These are phyloP conservation scores for Xylariales sp. DNA, from an alignment of 2,329 filamentous ascomycete species.

Conservation along the genomic window DNA sequence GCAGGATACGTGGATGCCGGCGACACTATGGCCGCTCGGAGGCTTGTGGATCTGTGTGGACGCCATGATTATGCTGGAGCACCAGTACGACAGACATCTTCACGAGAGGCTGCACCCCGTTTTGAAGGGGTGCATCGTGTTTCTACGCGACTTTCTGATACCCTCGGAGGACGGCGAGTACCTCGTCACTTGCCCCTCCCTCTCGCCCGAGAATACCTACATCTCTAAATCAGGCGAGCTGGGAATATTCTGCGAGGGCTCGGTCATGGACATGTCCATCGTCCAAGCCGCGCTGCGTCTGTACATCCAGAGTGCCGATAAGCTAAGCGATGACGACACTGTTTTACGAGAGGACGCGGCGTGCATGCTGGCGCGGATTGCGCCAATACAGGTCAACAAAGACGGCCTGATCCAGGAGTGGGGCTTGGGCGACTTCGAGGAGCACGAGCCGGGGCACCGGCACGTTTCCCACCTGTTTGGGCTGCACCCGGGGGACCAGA, in stretches of 20 bases:
- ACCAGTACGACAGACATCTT: slow-evolving; percentile 9
- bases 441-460: slow-evolving; percentile 42
- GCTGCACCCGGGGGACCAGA: slow-evolving; percentile 38
- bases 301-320: slow-evolving; percentile 18
- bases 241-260: slow-evolving; percentile 34
- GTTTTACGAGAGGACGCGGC: slow-evolving; percentile 25
- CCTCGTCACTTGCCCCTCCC: slow-evolving; percentile 26
- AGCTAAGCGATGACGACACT: slow-evolving; percentile 16
- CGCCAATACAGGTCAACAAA: slow-evolving; percentile 24
- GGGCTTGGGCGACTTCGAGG: slow-evolving; percentile 28
- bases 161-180: slow-evolving; percentile 19
- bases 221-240: slow-evolving; percentile 30
- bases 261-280: slow-evolving; percentile 43
- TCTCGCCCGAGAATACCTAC: slow-evolving; percentile 15
- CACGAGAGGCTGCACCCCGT: slow-evolving; percentile 9
- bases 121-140: slow-evolving; percentile 23
- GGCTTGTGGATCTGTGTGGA: slow-evolving; percentile 11
- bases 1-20: slow-evolving; percentile 16
- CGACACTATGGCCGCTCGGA: slow-evolving; percentile 16
- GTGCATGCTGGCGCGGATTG: slow-evolving; percentile 13
- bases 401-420: slow-evolving; percentile 33
- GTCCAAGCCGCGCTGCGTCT: slow-evolving; percentile 21
- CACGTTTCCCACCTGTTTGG: slow-evolving; percentile 47
- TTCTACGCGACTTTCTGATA: slow-evolving; percentile 27
- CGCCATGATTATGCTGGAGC: slow-evolving; percentile 20